Evolutionary conservation across 2,329 filamentous ascomycete species (phyloP).

Genomic region (Aspergillus chevalieri): DNA sequence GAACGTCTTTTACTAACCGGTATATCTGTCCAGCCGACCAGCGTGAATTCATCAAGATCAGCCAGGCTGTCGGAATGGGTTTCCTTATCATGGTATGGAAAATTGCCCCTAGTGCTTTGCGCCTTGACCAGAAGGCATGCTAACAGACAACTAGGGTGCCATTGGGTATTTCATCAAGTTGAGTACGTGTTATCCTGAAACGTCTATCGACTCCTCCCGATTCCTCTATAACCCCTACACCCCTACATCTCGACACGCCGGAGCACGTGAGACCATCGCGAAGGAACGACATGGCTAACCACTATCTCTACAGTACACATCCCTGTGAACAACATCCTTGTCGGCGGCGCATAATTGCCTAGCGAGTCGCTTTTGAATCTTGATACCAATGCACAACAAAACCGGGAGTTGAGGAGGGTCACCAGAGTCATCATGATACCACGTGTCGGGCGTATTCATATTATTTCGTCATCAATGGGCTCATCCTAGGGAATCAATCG

Average conservation of each 20-base stretch:
- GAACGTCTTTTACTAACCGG: not conserved
- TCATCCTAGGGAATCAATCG: not conserved
- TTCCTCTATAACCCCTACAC: not conserved
- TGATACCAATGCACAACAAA: slow-evolving; percentile 1
- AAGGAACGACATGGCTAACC: slow-evolving; percentile 10
- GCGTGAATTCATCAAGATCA: slow-evolving; percentile 56
- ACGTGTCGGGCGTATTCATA: not conserved
- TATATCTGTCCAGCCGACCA: slow-evolving; percentile 44
- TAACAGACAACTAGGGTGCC: slow-evolving; percentile 33
- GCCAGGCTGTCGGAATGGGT: slow-evolving; percentile 54
- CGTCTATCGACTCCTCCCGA: not conserved
- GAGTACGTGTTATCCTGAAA: slow-evolving; percentile 37
- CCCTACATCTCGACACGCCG: not conserved
- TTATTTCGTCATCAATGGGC: not conserved
- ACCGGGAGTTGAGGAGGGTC: not conserved
- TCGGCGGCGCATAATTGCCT: slow-evolving; percentile 38
- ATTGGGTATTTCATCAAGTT: slow-evolving; percentile 58
- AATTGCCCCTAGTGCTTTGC: not conserved
- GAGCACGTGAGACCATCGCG: not conserved
- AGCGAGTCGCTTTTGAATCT: not conserved
- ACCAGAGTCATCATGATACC: not conserved
- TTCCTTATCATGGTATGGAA: slow-evolving; percentile 50
- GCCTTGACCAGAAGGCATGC: slow-evolving; percentile 2
- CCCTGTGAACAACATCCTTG: slow-evolving; percentile 46
- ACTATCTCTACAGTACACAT: slow-evolving; percentile 38